Percentiles rank a stretch among this genome's conserved stretches.
Evolutionary conservation across 2,329 filamentous ascomycete species (phyloP).

Genomic region (Diplodia scrobiculata): DNA sequence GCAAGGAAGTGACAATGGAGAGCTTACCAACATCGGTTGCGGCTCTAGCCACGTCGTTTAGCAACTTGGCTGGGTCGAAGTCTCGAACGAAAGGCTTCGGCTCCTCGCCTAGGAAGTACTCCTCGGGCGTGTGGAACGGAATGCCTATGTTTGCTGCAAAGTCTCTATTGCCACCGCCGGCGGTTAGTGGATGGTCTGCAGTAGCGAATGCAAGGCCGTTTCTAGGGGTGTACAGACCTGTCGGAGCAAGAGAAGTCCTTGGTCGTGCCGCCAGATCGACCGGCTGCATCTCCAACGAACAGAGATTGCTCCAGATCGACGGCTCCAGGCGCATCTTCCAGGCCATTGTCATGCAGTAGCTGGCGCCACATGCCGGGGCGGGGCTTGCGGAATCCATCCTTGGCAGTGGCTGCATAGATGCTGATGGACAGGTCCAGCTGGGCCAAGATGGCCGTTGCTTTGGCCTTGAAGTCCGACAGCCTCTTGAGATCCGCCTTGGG

Average conservation of each 20-base stretch:
- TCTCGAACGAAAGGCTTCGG: slow-evolving; percentile 66
- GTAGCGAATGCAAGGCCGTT: slow-evolving; percentile 29
- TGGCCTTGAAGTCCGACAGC: slow-evolving; percentile 78
- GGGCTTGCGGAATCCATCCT: slow-evolving; percentile 84
- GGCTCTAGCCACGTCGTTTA: slow-evolving; percentile 38
- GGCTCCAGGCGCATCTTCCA: slow-evolving; percentile 51
- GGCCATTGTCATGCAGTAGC: slow-evolving; percentile 56
- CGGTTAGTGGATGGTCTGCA: slow-evolving; percentile 29
- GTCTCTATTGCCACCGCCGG: slow-evolving; percentile 56
- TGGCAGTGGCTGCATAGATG: slow-evolving; percentile 82
- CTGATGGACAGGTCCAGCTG: slow-evolving; percentile 74
- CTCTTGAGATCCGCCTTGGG: slow-evolving; percentile 69
- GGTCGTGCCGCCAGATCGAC: slow-evolving; percentile 48
- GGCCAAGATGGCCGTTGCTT: slow-evolving; percentile 68
- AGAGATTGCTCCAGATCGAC: slow-evolving; percentile 73
- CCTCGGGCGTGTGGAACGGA: slow-evolving; percentile 81
- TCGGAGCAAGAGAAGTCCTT: slow-evolving; percentile 64
- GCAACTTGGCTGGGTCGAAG: slow-evolving; percentile 69
- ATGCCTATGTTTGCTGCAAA: slow-evolving; percentile 85
- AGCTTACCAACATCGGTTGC: slow-evolving; percentile 43
- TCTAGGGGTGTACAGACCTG: slow-evolving; percentile 47
- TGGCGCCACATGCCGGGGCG: slow-evolving; percentile 84
- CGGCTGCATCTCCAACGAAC: slow-evolving; percentile 86
- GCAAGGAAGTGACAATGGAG: slow-evolving; percentile 9
- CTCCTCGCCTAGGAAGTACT: slow-evolving; percentile 76